phyloP scores from a whole-genome alignment of 1,284 basidiomycete genomes.

The Afroboletus lepidellus region DNA sequence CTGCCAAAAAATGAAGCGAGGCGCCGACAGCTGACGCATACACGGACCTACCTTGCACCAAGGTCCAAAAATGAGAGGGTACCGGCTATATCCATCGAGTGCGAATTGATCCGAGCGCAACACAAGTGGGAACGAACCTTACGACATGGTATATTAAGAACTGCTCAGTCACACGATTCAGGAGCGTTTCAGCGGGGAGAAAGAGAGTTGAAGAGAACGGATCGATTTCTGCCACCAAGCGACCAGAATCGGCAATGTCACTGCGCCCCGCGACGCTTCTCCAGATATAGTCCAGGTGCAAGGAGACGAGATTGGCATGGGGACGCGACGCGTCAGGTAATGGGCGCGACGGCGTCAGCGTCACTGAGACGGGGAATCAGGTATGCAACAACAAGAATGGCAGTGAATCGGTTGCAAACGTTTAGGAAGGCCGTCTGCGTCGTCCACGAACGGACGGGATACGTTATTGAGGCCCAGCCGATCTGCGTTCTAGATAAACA shows the following conservation, averaged over 20 bases:
- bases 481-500: constrained; percentile 48
- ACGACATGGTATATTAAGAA: constrained; percentile 59
- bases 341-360: constrained; percentile 43
- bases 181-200: constrained; percentile 48
- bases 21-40: constrained; percentile 6
- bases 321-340: constrained; percentile 34
- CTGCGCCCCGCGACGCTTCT: constrained; percentile 27
- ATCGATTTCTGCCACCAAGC: constrained; percentile 13
- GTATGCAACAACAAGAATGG: not conserved
- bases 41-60: constrained; percentile 51
- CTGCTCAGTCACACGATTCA: constrained; percentile 52
- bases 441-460: constrained; percentile 48
- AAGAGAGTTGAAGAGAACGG: constrained; percentile 52
- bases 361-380: constrained; percentile 38
- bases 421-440: constrained; percentile 44
- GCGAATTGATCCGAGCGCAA: constrained; percentile 12
- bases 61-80: constrained; percentile 71
- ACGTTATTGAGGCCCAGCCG: constrained; percentile 56
- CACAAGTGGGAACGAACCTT: constrained; percentile 41
- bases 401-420: constrained; percentile 30
- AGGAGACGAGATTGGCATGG: constrained; percentile 42
- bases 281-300: constrained; percentile 57
- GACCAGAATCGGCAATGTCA: constrained; percentile 8
- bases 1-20: constrained; percentile 36
- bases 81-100: constrained; percentile 47